These are phyloP conservation scores for Sugiyamaella castrensis DNA, from an alignment of 1,139 yeast species.

Conservation along the genomic window DNA sequence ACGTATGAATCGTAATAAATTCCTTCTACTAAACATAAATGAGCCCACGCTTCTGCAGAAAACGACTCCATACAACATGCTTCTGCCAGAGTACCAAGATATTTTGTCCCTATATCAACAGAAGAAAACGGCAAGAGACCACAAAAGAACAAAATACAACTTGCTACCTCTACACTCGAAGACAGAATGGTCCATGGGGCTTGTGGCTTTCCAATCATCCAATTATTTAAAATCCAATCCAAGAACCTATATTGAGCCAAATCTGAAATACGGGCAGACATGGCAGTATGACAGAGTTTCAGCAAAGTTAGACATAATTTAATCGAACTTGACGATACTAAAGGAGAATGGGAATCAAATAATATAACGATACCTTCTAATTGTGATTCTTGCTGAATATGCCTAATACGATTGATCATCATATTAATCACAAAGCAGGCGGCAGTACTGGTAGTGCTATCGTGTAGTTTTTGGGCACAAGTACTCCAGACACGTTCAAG, in stretches of 20 bases:
- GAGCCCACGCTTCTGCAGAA: not conserved
- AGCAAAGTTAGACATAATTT: slow-evolving; percentile 11
- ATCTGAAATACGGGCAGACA: slow-evolving; percentile 4
- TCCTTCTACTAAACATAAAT: not conserved
- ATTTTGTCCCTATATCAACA: not conserved
- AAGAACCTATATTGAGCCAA: slow-evolving; percentile 9
- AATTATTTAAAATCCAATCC: slow-evolving; percentile 13
- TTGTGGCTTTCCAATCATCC: slow-evolving; percentile 3
- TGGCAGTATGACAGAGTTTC: not conserved
- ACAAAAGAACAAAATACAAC: not conserved
- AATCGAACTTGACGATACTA: slow-evolving; percentile 12
- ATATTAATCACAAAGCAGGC: slow-evolving; percentile 19
- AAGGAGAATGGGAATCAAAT: slow-evolving; percentile 17
- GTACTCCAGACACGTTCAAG: slow-evolving; percentile 13
- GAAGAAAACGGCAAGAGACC: not conserved
- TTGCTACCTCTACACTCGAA: slow-evolving; percentile 2
- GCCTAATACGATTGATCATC: not conserved
- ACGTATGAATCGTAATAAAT: not conserved
- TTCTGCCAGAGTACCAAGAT: slow-evolving; percentile 3
- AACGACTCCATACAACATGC: slow-evolving; percentile 1
- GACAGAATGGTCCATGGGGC: not conserved
- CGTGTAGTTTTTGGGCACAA: slow-evolving; percentile 16
- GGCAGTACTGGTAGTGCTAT: slow-evolving; percentile 15
- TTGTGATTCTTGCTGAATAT: not conserved
- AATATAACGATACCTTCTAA: slow-evolving; percentile 3